Base-by-base conservation (phyloP, 108 stramenopile species). In the Poteriospumella lacustris region DNA sequence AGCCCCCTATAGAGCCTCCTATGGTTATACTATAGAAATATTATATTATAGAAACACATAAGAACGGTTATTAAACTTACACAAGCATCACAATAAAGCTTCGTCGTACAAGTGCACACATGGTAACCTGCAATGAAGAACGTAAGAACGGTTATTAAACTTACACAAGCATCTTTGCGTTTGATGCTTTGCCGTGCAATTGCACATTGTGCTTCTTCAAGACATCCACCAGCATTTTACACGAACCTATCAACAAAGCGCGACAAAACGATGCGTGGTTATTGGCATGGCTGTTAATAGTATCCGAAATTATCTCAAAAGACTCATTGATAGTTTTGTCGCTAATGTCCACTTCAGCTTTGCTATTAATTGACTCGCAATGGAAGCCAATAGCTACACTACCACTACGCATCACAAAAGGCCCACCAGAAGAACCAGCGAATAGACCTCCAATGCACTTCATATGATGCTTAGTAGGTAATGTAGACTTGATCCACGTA, bases 21-120 rank as follows among this genome's bases (percentile, higher is more conserved):
- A 52, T 52, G 9, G 47, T 52, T 19, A 52, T 52, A 15, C 9
- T 15, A 52, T 52, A 52, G 15, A 52, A 52, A 52, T 52, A 19
- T 52, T 52, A 52, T 52, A 52, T 52, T 52, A 52, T 52, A 52
- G 47, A 52, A 52, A 52, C 47, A 52, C 47, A 52, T 52, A 52
- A 52, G 47, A 52, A 52, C 47, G 47, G 47, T 52, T 52, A 52
- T 52, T 52, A 52, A 52, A 52, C 47, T 52, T 52, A 52, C 47
- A 52, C 47, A 52, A 52, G 47, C 47, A 52, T 52, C 47, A 52
- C 47, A 52, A 52, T 52, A 52, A 52, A 52, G 47, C 47, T 52
- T 52, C 47, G 47, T 52, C 47, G 47, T 52, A 52, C 47, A 52
- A 52, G 47, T 52, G 47, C 47, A 52, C 47, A 52, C 47, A 52